phyloP scores from a whole-genome alignment of 2,329 filamentous ascomycete species.

The Aureobasidium sp. region DNA sequence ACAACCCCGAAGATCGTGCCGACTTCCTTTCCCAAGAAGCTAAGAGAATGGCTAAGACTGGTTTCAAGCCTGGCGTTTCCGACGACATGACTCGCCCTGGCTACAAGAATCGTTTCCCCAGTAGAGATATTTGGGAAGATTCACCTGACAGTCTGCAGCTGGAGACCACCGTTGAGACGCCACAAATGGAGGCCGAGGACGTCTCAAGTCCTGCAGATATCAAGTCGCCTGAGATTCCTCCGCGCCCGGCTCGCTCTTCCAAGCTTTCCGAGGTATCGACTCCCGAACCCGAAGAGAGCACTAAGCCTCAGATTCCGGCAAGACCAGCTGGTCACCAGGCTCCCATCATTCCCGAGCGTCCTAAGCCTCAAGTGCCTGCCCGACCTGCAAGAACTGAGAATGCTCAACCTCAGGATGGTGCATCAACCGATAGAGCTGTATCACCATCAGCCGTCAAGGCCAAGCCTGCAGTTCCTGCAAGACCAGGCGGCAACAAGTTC shows the following conservation, averaged over 20 bases:
- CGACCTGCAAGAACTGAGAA: conserved; percentile 47
- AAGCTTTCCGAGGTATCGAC: conserved; percentile 24
- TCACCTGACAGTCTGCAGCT: conserved; percentile 74
- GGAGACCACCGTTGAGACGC: conserved; percentile 58
- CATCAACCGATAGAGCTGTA: conserved; percentile 26
- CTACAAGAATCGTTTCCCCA: conserved; percentile 69
- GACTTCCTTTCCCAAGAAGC: conserved; percentile 37
- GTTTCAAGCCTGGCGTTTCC: conserved; percentile 46
- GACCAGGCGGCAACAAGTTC: conserved; percentile 76
- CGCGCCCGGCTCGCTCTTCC: conserved; percentile 22
- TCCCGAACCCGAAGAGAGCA: conserved; percentile 43
- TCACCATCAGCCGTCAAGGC: conserved; percentile 47
- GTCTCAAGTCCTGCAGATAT: conserved; percentile 21
- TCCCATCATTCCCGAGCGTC: conserved; percentile 47
- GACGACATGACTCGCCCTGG: conserved; percentile 46
- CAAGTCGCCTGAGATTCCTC: conserved; percentile 19
- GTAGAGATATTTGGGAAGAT: conserved; percentile 92
- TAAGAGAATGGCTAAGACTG: conserved; percentile 53
- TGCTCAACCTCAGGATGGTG: conserved; percentile 24
- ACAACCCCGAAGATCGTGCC: conserved; percentile 33
- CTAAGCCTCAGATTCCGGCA: conserved; percentile 73
- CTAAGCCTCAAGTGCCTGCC: conserved; percentile 56
- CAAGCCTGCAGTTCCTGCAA: conserved; percentile 77
- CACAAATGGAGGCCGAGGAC: conserved; percentile 19
- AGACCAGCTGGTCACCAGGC: conserved; percentile 60